Base-by-base conservation (phyloP, 257 asterid species). In the Lithospermum erythrorhizon region DNA sequence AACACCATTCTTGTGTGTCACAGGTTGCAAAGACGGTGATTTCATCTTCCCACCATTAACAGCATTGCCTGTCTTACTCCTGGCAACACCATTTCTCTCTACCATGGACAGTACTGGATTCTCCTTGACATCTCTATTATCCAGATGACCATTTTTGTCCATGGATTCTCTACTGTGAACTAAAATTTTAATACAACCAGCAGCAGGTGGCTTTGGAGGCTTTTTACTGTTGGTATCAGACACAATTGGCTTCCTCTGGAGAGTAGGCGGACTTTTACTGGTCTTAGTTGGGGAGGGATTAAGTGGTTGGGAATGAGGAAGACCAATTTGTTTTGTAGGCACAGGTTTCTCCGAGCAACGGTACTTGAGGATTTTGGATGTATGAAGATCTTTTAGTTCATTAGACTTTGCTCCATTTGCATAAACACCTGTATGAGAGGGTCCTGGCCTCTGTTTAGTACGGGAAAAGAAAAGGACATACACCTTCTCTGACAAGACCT, bases 401-500 rank as follows among this genome's bases (percentile, higher is more conserved):
- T 73, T 74, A 59, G 76, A 64, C 75, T 75, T 86, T 24, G 74
- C 73, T 68, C 87, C 94, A 84, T 84, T 86, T 52, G 79, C 70
- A 61, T 68, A 72, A 62, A 57, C 65, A 64, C 82, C 82, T 51
- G 74, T 65, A 70, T 75, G 80, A 59, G 65, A 35, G 69, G 74
- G 48, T 61, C 62, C 81, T 37, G 86, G 83, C 82, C 94, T 89
- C 75, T 84, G 97, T 68, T 93, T 84, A 57, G 85, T 73, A 60
- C 99, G 97, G 71, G 91, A 77, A 71, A 79, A 89, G 84, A 89
- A 93, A 63, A 93, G 97, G 53, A 93, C 81, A 73, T 93, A 89
- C 70, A 72, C 97, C 78, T 84, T 93, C 74, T 89, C 97, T 17
- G 97, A 84, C 74, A 93, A 75, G 74, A 87, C 99, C 74, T 93